Evolutionary conservation across 2,329 filamentous ascomycete genomes (phyloP).

Genomic region (Scedosporium minutisporum): DNA sequence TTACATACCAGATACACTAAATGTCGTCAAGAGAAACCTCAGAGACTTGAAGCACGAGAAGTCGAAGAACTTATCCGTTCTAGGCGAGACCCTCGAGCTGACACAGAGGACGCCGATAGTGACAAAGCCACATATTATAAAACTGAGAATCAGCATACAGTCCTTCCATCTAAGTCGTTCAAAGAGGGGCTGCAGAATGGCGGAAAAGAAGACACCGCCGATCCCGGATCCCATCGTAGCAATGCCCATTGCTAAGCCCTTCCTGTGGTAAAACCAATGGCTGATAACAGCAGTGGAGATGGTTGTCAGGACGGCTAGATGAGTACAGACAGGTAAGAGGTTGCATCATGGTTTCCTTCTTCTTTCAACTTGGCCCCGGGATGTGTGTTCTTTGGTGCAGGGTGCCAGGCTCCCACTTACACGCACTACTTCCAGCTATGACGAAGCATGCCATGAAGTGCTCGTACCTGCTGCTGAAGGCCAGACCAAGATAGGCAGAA

Average conservation of each 20-base stretch:
- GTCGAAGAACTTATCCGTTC: conserved; percentile 8
- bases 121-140: conserved; percentile 36
- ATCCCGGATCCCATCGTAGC: conserved; percentile 58
- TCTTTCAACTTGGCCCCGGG: conserved; percentile 18
- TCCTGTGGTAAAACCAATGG: conserved; percentile 67
- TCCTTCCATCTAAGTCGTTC: conserved; percentile 37
- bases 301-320: conserved; percentile 67
- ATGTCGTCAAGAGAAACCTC: conserved; percentile 17
- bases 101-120: conserved; percentile 57
- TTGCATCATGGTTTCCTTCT: too few species aligned
- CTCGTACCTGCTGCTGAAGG: conserved; percentile 17
- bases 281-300: conserved; percentile 65
- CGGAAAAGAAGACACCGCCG: conserved; percentile 58
- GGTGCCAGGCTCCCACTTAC: conserved; percentile 68
- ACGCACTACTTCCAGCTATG: conserved; percentile 46
- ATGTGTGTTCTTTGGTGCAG: conserved; percentile 52
- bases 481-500: conserved; percentile 17
- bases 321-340: conserved; percentile 25
- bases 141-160: conserved; percentile 38
- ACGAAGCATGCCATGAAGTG: conserved; percentile 20
- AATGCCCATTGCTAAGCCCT: conserved; percentile 72
- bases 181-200: conserved; percentile 35
- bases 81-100: conserved; percentile 48
- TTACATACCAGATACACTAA: conserved; percentile 17
- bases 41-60: conserved; percentile 11